These are phyloP conservation scores for Curvularia eragrostidis DNA, from an alignment of 2,329 filamentous ascomycete species.

Conservation along the genomic window DNA sequence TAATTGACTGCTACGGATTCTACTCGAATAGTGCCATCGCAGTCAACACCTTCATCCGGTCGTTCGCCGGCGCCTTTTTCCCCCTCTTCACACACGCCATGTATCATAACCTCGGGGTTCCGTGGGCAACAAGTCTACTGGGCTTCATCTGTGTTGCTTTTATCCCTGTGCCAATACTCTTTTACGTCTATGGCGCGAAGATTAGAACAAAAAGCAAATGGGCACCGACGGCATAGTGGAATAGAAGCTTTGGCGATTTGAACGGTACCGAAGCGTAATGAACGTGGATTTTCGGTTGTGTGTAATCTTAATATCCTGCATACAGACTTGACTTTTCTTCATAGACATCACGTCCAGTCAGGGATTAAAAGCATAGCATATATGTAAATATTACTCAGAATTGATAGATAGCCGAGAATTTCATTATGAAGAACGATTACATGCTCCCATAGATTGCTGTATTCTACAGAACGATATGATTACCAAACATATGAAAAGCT, in stretches of 20 bases:
- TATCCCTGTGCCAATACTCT: constrained; percentile 46
- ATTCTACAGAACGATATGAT: too few species aligned
- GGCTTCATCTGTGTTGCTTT: constrained; percentile 44
- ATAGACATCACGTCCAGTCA: not conserved
- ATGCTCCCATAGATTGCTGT: too few species aligned
- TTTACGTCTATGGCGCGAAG: constrained; percentile 45
- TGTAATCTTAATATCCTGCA: not conserved
- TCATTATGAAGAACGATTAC: too few species aligned
- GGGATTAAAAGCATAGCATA: not conserved
- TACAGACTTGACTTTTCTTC: not conserved
- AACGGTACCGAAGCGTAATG: too few species aligned
- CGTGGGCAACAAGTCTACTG: constrained; percentile 45
- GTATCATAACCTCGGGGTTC: constrained; percentile 46
- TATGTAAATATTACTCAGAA: not conserved
- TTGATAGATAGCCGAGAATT: too few species aligned
- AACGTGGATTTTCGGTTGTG: not conserved
- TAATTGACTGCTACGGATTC: constrained; percentile 69
- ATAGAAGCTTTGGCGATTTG: not conserved
- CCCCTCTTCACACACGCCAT: constrained; percentile 60
- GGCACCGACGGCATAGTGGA: constrained; percentile 26
- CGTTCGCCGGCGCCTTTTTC: constrained; percentile 58
- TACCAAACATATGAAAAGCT: too few species aligned
- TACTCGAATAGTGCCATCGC: constrained; percentile 57
- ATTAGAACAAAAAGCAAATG: constrained; percentile 45
- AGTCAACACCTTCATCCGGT: constrained; percentile 59